These are phyloP conservation scores for Hyaloscypha variabilis DNA, from an alignment of 495 filamentous ascomycete genomes.

Conservation along the genomic window DNA sequence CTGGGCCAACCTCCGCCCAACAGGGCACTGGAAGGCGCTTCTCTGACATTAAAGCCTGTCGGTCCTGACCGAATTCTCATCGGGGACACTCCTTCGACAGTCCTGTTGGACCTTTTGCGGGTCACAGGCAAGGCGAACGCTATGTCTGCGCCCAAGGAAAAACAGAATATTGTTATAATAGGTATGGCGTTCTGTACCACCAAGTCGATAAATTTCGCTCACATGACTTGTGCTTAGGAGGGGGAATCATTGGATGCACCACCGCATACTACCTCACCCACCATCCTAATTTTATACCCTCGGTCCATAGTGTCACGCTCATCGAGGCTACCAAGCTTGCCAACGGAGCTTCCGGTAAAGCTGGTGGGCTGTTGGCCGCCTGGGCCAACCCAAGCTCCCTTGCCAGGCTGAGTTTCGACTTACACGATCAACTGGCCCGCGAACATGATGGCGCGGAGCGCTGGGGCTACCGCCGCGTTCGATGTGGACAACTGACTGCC, in stretches of 20 bases:
- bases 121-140: constrained; percentile 10
- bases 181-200: constrained; percentile 47
- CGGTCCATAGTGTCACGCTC: constrained; percentile 76
- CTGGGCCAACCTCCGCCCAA: background rate
- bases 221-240: constrained; percentile 55
- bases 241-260: constrained; percentile 92
- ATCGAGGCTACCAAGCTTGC: constrained; percentile 88
- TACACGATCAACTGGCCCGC: constrained; percentile 79
- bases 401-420: constrained; percentile 79
- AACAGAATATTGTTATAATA: constrained; percentile 66
- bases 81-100: too few species aligned
- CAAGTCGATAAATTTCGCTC: background rate
- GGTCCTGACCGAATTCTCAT: too few species aligned
- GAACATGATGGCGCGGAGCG: constrained; percentile 76
- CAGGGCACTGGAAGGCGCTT: too few species aligned
- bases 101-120: background rate
- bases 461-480: constrained; percentile 89
- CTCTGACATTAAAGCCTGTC: too few species aligned
- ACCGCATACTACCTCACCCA: constrained; percentile 91
- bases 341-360: constrained; percentile 93
- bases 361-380: constrained; percentile 84
- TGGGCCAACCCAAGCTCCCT: constrained; percentile 91
- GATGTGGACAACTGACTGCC: constrained; percentile 57
- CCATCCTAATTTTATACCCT: constrained; percentile 79
- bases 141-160: constrained; percentile 12